These are phyloP conservation scores for Seiridium unicorne DNA, from an alignment of 2,329 filamentous ascomycete species.

Conservation along the genomic window DNA sequence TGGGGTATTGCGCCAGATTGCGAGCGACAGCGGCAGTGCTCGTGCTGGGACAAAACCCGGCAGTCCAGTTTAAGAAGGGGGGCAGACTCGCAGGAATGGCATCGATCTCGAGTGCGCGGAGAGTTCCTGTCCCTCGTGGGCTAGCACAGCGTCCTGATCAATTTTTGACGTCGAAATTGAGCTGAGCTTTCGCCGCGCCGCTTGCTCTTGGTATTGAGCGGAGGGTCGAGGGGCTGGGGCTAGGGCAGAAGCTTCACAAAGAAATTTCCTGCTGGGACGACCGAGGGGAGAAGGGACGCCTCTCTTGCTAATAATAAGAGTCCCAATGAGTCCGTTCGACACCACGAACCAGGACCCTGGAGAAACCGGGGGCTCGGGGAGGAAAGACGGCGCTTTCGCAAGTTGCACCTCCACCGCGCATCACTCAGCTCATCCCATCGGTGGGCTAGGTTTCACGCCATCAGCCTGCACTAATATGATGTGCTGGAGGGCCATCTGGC, in stretches of 20 bases:
- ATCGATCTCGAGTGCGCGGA: neutral
- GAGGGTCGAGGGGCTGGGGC: neutral
- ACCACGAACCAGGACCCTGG: too few species aligned
- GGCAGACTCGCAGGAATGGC: neutral
- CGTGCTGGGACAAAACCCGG: neutral
- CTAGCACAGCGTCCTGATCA: neutral
- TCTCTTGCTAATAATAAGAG: too few species aligned
- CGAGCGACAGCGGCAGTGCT: neutral
- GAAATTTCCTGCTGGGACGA: neutral
- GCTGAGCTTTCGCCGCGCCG: neutral
- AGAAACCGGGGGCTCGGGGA: neutral
- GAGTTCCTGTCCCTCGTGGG: neutral
- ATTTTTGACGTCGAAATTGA: slow-evolving; percentile 2
- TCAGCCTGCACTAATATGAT: neutral
- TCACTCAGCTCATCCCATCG: slow-evolving; percentile 1
- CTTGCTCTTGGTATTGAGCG: neutral
- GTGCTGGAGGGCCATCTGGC: neutral
- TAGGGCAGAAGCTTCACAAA: neutral
- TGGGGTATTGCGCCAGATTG: neutral
- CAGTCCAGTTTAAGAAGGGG: neutral
- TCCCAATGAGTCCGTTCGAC: too few species aligned
- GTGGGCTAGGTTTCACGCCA: slow-evolving; percentile 1
- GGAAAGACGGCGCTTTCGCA: neutral
- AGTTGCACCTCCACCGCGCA: neutral
- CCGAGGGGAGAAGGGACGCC: too few species aligned